Evolutionary conservation across 208 protist species (phyloP).

Genomic region (Leishmania tarentolae): DNA sequence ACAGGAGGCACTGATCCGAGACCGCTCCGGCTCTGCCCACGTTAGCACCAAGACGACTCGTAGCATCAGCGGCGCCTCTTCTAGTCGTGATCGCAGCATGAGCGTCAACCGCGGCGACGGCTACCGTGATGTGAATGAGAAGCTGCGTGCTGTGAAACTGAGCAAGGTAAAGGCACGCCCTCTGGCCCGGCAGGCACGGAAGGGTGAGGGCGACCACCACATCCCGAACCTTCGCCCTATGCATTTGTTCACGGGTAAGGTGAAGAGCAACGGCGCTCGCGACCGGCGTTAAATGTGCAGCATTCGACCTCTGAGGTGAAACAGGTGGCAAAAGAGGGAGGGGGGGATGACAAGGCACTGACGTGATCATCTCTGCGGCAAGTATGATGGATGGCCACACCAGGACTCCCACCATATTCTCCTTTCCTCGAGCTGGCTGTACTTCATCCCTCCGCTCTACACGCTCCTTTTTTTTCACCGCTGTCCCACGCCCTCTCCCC

Average conservation of each 20-base stretch:
- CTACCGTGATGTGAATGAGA: slow-evolving; percentile 88
- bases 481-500: not conserved
- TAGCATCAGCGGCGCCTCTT: slow-evolving; percentile 72
- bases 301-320: not conserved
- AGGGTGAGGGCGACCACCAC: slow-evolving; percentile 96
- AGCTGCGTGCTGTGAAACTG: slow-evolving; percentile 89
- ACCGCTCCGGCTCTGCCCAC: slow-evolving; percentile 78
- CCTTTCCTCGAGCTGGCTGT: not conserved
- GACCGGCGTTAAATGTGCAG: slow-evolving; percentile 68
- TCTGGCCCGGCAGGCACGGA: slow-evolving; percentile 72
- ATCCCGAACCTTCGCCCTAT: slow-evolving; percentile 96
- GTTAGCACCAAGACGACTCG: slow-evolving; percentile 84
- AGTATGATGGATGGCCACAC: not conserved
- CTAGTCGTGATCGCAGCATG: slow-evolving; percentile 70
- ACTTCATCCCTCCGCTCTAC: not conserved
- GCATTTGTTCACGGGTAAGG: slow-evolving; percentile 99
- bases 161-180: slow-evolving; percentile 80
- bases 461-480: not conserved
- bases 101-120: slow-evolving; percentile 86
- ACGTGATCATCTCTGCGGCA: not conserved
- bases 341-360: not conserved
- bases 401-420: not conserved
- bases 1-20: slow-evolving; percentile 76
- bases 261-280: slow-evolving; percentile 89
- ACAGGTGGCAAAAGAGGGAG: not conserved